Percentiles rank a stretch among this genome's conserved stretches.
Conservation (phyloP, 2,329 filamentous ascomycete species). For the Blastomyces emzantsi region DNA sequence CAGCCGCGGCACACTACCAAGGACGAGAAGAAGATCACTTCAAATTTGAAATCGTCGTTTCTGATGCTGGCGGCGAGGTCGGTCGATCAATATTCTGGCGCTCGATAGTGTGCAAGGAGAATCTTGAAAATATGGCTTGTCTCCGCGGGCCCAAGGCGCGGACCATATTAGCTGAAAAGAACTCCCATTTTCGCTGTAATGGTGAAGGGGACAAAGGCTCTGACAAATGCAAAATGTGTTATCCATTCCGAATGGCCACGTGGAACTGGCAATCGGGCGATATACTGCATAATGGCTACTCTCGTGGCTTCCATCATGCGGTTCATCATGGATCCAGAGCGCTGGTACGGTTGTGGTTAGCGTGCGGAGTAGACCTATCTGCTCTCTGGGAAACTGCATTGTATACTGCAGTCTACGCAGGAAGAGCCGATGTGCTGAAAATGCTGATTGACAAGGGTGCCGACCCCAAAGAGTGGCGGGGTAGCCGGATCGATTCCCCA, state of each 20-base stretch:
- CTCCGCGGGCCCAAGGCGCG: background rate
- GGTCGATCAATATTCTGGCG: background rate
- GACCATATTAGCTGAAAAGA: background rate
- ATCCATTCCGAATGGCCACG: background rate
- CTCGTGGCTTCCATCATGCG: background rate
- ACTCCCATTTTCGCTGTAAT: background rate
- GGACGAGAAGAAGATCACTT: background rate
- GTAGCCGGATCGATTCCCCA: background rate
- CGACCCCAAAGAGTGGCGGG: background rate
- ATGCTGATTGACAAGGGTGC: background rate
- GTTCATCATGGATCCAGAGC: background rate
- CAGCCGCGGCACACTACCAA: background rate
- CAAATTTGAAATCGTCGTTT: conserved; percentile 4
- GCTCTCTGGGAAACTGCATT: background rate
- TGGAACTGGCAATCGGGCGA: background rate
- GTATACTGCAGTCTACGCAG: background rate
- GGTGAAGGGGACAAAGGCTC: background rate
- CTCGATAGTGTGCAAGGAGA: conserved; percentile 2
- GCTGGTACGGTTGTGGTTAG: background rate
- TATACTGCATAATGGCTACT: background rate
- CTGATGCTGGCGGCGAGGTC: background rate
- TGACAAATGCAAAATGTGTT: background rate
- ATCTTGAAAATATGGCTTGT: conserved; percentile 1
- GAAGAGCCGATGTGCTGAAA: background rate
- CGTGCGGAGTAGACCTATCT: background rate